Percentiles rank a stretch among this genome's conserved stretches.
These are phyloP conservation scores for Mortierella sp. DNA, from an alignment of 371 early-diverging fungal species.

Conservation along the genomic window DNA sequence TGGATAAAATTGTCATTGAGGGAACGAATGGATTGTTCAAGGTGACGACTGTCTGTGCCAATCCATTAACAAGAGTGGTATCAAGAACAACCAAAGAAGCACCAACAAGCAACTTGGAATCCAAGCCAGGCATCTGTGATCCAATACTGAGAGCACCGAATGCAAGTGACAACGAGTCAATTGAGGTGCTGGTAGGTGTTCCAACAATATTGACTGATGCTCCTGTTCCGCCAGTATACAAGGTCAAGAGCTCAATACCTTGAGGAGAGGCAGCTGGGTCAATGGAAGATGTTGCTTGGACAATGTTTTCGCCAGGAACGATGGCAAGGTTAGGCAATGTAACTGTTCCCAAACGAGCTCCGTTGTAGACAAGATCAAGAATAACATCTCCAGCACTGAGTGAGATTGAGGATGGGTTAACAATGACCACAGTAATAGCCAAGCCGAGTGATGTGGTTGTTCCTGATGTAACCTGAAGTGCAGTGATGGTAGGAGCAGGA, in stretches of 20 bases:
- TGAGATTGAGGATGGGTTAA: conserved; percentile 66
- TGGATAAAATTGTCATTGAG: conserved; percentile 61
- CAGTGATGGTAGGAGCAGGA: conserved; percentile 61
- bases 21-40: conserved; percentile 69
- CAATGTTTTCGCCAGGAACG: conserved; percentile 60
- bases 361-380: conserved; percentile 60
- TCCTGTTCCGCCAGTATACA: conserved; percentile 67
- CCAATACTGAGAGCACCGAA: conserved; percentile 60
- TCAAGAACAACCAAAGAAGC: conserved; percentile 60
- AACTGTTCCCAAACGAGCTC: conserved; percentile 61
- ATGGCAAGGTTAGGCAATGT: conserved; percentile 61
- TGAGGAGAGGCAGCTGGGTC: conserved; percentile 60
- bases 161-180: conserved; percentile 63
- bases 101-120: conserved; percentile 59
- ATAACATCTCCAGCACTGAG: conserved; percentile 63
- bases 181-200: conserved; percentile 58
- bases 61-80: conserved; percentile 58
- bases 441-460: conserved; percentile 40
- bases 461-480: conserved; percentile 65
- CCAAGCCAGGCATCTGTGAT: conserved; percentile 64
- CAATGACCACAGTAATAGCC: conserved; percentile 63
- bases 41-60: conserved; percentile 62
- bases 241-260: conserved; percentile 63
- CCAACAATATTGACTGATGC: conserved; percentile 62
- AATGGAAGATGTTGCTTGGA: conserved; percentile 61